A percentile compares a stretch with the other conserved stretches of the same genome.
Conservation (phyloP, 2,329 filamentous ascomycete genomes). For the Lachnellula hyalina region DNA sequence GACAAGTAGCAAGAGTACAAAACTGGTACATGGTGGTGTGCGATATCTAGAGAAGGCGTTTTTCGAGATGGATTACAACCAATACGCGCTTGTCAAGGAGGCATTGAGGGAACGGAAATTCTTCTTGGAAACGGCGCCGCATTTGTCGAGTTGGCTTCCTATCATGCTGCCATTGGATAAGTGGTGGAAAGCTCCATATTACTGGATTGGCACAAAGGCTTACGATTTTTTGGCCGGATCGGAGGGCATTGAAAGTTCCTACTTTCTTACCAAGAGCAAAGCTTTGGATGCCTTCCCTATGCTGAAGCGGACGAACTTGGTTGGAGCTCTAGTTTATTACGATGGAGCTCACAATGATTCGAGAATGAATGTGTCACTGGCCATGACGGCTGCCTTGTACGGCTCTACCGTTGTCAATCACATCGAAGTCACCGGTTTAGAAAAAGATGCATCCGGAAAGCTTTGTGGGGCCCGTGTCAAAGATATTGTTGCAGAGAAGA, state of each 20-base stretch:
- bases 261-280: slow-evolving; percentile 82
- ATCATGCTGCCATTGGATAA: slow-evolving; percentile 72
- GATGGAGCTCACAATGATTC: slow-evolving; percentile 91
- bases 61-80: slow-evolving; percentile 69
- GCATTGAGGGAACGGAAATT: slow-evolving; percentile 70
- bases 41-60: slow-evolving; percentile 71
- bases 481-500: slow-evolving; percentile 61
- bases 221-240: slow-evolving; percentile 83
- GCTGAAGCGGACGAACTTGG: slow-evolving; percentile 72
- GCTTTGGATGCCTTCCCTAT: slow-evolving; percentile 84
- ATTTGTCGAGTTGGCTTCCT: slow-evolving; percentile 67
- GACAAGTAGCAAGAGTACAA: slow-evolving; percentile 71
- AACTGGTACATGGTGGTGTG: slow-evolving; percentile 72
- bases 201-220: slow-evolving; percentile 71
- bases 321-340: slow-evolving; percentile 84
- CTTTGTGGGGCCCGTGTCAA: slow-evolving; percentile 69
- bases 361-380: slow-evolving; percentile 84
- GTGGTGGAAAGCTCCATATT: slow-evolving; percentile 75
- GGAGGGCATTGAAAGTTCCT: slow-evolving; percentile 83
- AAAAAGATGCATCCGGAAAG: slow-evolving; percentile 67
- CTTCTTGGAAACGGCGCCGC: slow-evolving; percentile 69
- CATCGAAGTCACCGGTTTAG: slow-evolving; percentile 69
- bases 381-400: slow-evolving; percentile 84
- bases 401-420: slow-evolving; percentile 80
- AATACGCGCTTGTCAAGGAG: slow-evolving; percentile 66